Evolutionary conservation across 139 green algal genomes (phyloP), one percentile per base, ranked within the genome.

Genomic region (Eudorina sp.): DNA sequence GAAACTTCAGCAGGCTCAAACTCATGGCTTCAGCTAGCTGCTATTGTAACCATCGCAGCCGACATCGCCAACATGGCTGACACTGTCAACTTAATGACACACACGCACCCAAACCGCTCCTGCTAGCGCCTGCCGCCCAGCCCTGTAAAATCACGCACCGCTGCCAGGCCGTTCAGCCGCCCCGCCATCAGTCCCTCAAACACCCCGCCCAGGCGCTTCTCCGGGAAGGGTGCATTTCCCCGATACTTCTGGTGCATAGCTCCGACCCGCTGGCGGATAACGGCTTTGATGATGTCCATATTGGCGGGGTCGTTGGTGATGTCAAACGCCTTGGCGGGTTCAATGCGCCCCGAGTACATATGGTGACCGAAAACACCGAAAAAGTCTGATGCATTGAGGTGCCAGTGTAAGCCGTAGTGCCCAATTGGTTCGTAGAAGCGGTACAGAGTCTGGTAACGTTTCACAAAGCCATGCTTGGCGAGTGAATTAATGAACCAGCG

Each of bases 341-440:
- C 6, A n/a, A 74, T 74, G n/a, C 64, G 64, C 31, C 64, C 64
- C 13, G 43, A 21, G 19, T 34, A 74, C 64, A 74, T 74, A 45
- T n/a, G 29, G 6, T n/a, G 64, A 5, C 64, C 64, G 27, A 46
- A 74, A 16, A 74, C 25, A 5, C 4, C 25, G 16, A 46, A 74
- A n/a, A 74, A 74, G 4, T 14, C 19, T 8, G 64, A 19, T n/a
- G 16, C n/a, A 5, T 16, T 16, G n/a, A 45, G n/a, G 64, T 25
- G n/a, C 29, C 23, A 25, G 16, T 74, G 64, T n/a, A 74, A 16
- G 6, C 64, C 64, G 6, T 34, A n/a, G n/a, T 16, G 45, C 19
- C 64, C 64, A 43, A 74, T 45, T 5, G 64, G 64, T n/a, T 74
- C 64, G 16, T 45, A 74, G n/a, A 74, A 74, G 9, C 64, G 64